Base-by-base conservation (phyloP, 805 yeast species). In the Blastobotrys attinorum region DNA sequence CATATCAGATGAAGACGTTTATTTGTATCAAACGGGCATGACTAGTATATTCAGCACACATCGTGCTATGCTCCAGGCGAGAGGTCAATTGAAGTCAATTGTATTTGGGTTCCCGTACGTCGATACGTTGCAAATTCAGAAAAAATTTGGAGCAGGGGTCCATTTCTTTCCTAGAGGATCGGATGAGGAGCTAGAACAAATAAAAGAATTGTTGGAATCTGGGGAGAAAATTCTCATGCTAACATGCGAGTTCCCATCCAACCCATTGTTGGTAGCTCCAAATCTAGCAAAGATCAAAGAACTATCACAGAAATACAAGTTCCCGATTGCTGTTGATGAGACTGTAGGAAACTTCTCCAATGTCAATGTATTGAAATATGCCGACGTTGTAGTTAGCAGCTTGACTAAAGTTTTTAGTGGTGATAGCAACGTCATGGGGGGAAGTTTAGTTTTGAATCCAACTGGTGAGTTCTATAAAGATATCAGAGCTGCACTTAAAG, bases 91-190 rank as follows among this genome's bases (percentile, higher is more conserved):
- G 39, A 86, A 85, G 60, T 79, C 95, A 1, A 95, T 88, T 2
- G 87, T 96, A 64, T 90, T 85, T 63, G 99, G 99, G 1, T 88
- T 89, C 65, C 96, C 97, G 4, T 92, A 90, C 62, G 92, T 86
- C 22, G 97, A 92, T 61, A 89, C 97, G 0, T 70, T 87, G 44
- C 86, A 85, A 53, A 79, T 92, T 46, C 70, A 92, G 55, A 73
- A 75, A 56, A 90, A 89, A 61, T 92, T 88, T 72, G 97, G 97
- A 13, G 84, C 89, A 2, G 97, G 97, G 31, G 84, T 83, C 32
- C 79, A 79, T 52, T 90, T 88, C 61, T 78, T 80, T 51, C 96
- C 96, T 3, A 67, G 76, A 52, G 96, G 96, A 17, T 95, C 86
- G 55, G 81, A 78, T 45, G 71, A 69, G 20, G 71, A 68, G 8